Evolutionary conservation across 495 filamentous ascomycete species (phyloP).

Genomic region (Terfezia claveryi): DNA sequence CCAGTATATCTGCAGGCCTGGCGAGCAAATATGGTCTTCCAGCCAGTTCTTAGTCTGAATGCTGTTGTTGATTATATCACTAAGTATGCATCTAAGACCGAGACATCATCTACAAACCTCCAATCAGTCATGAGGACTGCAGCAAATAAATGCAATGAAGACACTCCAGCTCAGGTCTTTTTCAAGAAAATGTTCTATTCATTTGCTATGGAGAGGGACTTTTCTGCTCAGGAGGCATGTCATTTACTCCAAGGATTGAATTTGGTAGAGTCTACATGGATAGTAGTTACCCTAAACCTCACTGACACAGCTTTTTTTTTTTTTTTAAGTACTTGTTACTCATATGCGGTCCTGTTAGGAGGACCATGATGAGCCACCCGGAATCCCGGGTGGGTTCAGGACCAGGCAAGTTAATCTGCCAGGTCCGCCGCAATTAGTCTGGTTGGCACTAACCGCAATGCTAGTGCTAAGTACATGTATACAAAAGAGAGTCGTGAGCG

Average conservation of each 20-base stretch:
- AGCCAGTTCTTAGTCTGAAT: not conserved
- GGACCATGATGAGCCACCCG: too few species aligned
- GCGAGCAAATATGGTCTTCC: not conserved
- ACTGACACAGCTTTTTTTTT: too few species aligned
- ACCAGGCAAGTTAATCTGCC: too few species aligned
- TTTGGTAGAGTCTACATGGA: not conserved
- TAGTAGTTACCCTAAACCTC: not conserved
- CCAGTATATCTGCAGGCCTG: not conserved
- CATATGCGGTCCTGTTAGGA: too few species aligned
- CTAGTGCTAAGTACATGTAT: too few species aligned
- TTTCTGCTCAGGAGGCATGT: not conserved
- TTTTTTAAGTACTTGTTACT: too few species aligned
- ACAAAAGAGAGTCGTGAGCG: too few species aligned
- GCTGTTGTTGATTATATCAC: not conserved
- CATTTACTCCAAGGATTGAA: not conserved
- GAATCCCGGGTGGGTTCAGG: too few species aligned
- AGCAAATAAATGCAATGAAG: not conserved
- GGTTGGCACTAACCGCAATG: too few species aligned
- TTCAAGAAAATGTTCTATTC: not conserved
- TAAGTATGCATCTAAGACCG: not conserved
- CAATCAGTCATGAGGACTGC: not conserved
- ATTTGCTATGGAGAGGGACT: not conserved
- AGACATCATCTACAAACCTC: not conserved
- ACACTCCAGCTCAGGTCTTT: not conserved
- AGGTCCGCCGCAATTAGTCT: too few species aligned